Conservation (phyloP, 805 yeast species). For the Tetrapisispora namnaoensis region DNA sequence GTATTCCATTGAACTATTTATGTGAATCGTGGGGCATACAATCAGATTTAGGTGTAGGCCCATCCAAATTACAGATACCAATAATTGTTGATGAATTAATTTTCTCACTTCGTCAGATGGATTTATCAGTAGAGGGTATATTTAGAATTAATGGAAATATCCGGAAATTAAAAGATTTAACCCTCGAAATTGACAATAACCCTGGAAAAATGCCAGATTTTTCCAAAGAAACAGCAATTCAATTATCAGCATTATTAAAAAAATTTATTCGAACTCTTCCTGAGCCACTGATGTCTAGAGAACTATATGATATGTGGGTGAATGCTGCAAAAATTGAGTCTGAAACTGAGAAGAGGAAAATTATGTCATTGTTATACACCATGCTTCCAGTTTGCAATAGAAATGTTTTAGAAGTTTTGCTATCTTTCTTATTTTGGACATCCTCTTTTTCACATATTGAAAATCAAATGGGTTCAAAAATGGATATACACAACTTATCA, state of each 20-base stretch:
- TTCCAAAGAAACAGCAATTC: conserved; percentile 72
- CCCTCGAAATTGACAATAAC: conserved; percentile 60
- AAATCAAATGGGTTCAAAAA: conserved; percentile 83
- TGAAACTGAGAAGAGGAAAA: conserved; percentile 39
- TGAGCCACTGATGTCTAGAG: conserved; percentile 73
- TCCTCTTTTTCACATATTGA: conserved; percentile 91
- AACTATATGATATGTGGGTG: conserved; percentile 71
- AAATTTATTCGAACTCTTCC: conserved; percentile 89
- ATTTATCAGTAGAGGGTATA: conserved; percentile 91
- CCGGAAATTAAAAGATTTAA: conserved; percentile 61
- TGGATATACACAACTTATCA: conserved; percentile 92
- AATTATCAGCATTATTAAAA: conserved; percentile 85
- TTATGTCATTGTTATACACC: conserved; percentile 54
- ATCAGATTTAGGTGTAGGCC: conserved; percentile 77
- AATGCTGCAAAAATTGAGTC: conserved; percentile 49
- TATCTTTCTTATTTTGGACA: conserved; percentile 86
- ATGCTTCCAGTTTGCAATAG: conserved; percentile 75
- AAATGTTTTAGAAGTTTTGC: conserved; percentile 75
- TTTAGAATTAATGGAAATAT: conserved; percentile 96
- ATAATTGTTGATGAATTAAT: conserved; percentile 78
- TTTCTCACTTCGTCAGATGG: conserved; percentile 75
- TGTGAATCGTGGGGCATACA: conserved; percentile 69
- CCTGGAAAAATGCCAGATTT: conserved; percentile 68
- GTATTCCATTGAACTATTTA: conserved; percentile 60
- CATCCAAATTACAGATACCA: conserved; percentile 71